Evolutionary conservation across 164 flowering plant species (phyloP).

Genomic region (Berberis thunbergii): DNA sequence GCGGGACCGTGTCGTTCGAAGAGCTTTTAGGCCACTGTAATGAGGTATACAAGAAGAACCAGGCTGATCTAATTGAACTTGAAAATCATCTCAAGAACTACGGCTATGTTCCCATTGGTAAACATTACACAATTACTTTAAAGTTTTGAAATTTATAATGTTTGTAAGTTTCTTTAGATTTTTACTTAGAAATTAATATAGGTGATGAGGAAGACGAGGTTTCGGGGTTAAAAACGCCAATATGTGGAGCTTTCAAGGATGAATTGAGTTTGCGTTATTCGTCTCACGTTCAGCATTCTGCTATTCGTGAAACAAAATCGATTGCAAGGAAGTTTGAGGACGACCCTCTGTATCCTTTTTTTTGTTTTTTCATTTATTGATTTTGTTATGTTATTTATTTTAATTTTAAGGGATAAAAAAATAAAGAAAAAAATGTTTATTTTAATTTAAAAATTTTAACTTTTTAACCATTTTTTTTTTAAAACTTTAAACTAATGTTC

Average conservation of each 20-base stretch:
- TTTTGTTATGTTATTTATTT: no score
- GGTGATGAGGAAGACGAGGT: conserved; percentile 23
- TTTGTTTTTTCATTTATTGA: background rate
- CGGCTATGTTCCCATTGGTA: conserved; percentile 40
- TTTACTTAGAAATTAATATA: conserved; percentile 17
- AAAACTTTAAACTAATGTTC: no score
- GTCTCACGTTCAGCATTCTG: conserved; percentile 13
- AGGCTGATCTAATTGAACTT: conserved; percentile 30
- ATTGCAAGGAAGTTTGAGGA: conserved; percentile 29
- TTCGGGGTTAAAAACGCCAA: conserved; percentile 16
- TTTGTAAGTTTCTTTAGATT: background rate
- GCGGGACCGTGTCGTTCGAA: conserved; percentile 77
- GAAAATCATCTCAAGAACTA: conserved; percentile 39
- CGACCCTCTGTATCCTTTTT: conserved; percentile 61
- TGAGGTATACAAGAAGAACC: conserved; percentile 61
- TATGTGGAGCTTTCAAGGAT: conserved; percentile 5
- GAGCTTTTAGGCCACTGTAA: conserved; percentile 81
- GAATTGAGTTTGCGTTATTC: conserved; percentile 12
- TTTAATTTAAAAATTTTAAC: no score
- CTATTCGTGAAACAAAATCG: background rate
- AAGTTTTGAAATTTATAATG: background rate
- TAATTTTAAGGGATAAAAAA: no score
- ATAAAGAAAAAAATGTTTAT: no score
- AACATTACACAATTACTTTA: background rate
- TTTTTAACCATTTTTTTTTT: no score